phyloP scores from a whole-genome alignment of 1,139 yeast genomes.

The Scheffersomyces quercinus region DNA sequence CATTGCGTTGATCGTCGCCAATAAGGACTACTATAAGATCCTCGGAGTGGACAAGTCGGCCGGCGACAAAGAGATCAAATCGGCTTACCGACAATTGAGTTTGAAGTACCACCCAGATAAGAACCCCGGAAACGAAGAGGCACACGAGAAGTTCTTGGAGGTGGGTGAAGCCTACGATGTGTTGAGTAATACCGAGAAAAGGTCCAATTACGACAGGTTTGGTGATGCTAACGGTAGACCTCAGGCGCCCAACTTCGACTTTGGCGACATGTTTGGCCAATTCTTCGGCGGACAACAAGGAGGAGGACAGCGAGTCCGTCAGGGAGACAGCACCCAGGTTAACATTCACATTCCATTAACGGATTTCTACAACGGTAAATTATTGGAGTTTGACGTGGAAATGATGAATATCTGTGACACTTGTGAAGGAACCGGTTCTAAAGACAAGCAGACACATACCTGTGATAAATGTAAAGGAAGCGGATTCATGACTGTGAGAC shows the following conservation, averaged over 20 bases:
- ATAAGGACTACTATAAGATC: conserved; percentile 38
- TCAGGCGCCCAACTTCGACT: conserved; percentile 36
- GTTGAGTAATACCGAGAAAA: conserved; percentile 71
- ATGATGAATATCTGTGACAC: conserved; percentile 73
- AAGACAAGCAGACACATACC: conserved; percentile 65
- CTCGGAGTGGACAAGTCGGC: conserved; percentile 75
- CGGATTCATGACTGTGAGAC: conserved; percentile 66
- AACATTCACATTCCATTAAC: conserved; percentile 55
- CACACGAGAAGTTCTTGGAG: conserved; percentile 84
- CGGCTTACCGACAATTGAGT: conserved; percentile 81
- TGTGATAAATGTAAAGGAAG: conserved; percentile 75
- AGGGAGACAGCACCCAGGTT: conserved; percentile 68
- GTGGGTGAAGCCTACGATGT: conserved; percentile 95
- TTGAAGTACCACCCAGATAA: conserved; percentile 95
- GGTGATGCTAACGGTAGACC: conserved; percentile 78
- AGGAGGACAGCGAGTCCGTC: conserved; percentile 34
- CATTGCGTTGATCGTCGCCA: conserved; percentile 3
- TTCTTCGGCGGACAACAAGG: conserved; percentile 73
- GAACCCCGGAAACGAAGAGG: conserved; percentile 70
- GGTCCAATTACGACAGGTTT: conserved; percentile 68
- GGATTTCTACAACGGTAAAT: conserved; percentile 71
- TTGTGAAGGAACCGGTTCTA: conserved; percentile 85
- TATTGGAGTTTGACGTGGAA: conserved; percentile 60
- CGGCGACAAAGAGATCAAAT: conserved; percentile 77
- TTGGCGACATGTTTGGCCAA: conserved; percentile 70